A percentile compares a stretch with the other conserved stretches of the same genome.
phyloP scores from a whole-genome alignment of 768 basidiomycete genomes.

The Symmetrospora coprosmae region DNA sequence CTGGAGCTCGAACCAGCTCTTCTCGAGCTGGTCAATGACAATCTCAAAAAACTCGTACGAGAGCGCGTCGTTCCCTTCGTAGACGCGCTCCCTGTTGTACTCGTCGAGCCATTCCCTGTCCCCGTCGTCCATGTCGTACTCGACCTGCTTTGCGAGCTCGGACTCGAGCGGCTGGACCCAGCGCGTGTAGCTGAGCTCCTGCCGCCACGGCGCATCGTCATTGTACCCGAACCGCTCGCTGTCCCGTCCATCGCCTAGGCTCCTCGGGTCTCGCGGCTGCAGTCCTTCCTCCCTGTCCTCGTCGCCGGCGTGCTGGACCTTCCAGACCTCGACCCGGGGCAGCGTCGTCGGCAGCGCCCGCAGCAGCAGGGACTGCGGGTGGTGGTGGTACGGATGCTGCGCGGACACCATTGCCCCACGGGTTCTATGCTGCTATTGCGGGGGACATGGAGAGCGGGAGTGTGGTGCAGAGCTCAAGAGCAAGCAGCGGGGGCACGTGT shows the following conservation, averaged over 20 bases:
- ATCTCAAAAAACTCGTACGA: slow-evolving; percentile 83
- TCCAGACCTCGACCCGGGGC: slow-evolving; percentile 11
- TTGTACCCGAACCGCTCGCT: slow-evolving; percentile 15
- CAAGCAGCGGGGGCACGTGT: too few species aligned
- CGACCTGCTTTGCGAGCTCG: slow-evolving; percentile 81
- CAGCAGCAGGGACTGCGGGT: background rate
- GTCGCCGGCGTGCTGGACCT: background rate
- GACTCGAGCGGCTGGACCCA: slow-evolving; percentile 91
- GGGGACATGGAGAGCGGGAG: too few species aligned
- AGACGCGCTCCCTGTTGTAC: slow-evolving; percentile 60
- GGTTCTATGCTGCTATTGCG: too few species aligned
- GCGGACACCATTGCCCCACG: too few species aligned
- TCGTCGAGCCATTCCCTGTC: slow-evolving; percentile 90
- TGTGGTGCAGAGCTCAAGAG: too few species aligned
- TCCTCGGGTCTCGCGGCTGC: too few species aligned
- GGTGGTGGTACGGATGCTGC: background rate
- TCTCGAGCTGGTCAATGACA: slow-evolving; percentile 92
- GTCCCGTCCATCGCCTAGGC: background rate
- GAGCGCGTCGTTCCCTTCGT: slow-evolving; percentile 56
- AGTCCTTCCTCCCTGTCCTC: too few species aligned
- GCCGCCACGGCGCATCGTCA: slow-evolving; percentile 8
- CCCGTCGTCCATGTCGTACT: slow-evolving; percentile 99
- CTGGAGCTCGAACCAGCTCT: slow-evolving; percentile 96
- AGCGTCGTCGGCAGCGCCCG: slow-evolving; percentile 13
- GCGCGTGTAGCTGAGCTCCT: slow-evolving; percentile 37